Conservation (phyloP, 768 basidiomycete species). For the Neoboletus brunneissimus region DNA sequence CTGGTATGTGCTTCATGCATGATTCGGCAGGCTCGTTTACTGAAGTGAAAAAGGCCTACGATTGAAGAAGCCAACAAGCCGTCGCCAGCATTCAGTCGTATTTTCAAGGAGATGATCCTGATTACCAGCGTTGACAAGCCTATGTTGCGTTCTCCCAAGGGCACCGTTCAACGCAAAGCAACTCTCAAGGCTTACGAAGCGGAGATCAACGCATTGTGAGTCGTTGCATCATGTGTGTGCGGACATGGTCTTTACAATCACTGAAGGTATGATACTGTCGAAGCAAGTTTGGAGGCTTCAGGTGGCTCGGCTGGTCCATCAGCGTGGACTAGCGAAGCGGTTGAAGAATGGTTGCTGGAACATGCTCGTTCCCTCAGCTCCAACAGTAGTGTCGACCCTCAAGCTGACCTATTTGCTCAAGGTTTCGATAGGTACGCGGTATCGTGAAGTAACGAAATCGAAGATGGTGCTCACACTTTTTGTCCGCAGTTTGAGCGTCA, state of each 20-base stretch:
- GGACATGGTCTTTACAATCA: not conserved
- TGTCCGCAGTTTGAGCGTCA: conserved; percentile 27
- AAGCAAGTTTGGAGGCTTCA: conserved; percentile 21
- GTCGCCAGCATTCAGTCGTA: conserved; percentile 42
- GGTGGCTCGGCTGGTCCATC: conserved; percentile 22
- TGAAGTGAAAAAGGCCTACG: conserved; percentile 27
- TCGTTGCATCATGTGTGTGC: not conserved
- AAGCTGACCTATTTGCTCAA: conserved; percentile 31
- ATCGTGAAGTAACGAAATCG: not conserved
- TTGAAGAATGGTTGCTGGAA: conserved; percentile 30
- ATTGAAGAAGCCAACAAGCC: conserved; percentile 45
- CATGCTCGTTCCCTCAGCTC: conserved; percentile 20
- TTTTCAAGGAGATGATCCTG: conserved; percentile 57
- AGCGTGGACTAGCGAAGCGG: conserved; percentile 20
- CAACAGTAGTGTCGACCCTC: conserved; percentile 3
- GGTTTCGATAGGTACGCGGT: conserved; percentile 38
- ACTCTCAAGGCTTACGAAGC: conserved; percentile 38
- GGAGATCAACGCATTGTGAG: conserved; percentile 49
- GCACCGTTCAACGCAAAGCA: conserved; percentile 42
- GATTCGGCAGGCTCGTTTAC: not conserved
- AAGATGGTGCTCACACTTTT: not conserved
- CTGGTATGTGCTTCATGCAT: conserved; percentile 20
- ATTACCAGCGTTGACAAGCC: conserved; percentile 42
- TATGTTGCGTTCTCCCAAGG: conserved; percentile 43
- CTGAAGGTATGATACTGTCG: conserved; percentile 34